These are phyloP conservation scores for Nephelium lappaceum DNA, from an alignment of 345 rosid genomes.

Conservation along the genomic window DNA sequence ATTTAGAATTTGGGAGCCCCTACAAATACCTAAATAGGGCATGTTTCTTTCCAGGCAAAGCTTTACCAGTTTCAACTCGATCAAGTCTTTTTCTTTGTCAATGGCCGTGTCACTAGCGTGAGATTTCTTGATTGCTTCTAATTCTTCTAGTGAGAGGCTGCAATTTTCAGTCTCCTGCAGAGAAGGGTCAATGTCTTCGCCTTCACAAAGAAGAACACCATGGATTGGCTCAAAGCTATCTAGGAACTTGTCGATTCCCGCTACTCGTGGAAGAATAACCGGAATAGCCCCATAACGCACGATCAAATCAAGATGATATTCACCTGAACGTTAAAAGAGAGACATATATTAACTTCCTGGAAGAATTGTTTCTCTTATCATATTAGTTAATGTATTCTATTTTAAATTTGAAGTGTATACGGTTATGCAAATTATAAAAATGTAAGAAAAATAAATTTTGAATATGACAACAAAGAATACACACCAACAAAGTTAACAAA, in stretches of 20 bases:
- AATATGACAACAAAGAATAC: background rate
- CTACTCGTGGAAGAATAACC: slow-evolving; percentile 76
- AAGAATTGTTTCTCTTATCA: too few relatives aligned
- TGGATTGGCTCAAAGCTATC: slow-evolving; percentile 92
- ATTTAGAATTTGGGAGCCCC: slow-evolving; percentile 81
- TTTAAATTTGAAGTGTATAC: too few relatives aligned
- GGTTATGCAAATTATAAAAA: too few relatives aligned
- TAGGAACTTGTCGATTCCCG: slow-evolving; percentile 67
- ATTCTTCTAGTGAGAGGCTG: slow-evolving; percentile 55
- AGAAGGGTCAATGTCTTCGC: slow-evolving; percentile 85
- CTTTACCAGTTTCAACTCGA: slow-evolving; percentile 68
- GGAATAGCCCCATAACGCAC: slow-evolving; percentile 81
- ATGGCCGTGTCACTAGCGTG: slow-evolving; percentile 70
- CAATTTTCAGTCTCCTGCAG: slow-evolving; percentile 48
- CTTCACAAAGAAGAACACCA: slow-evolving; percentile 92
- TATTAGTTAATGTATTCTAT: too few relatives aligned
- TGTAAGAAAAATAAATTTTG: background rate
- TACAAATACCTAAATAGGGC: slow-evolving; percentile 83
- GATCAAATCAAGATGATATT: slow-evolving; percentile 46
- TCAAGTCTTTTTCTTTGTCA: slow-evolving; percentile 71
- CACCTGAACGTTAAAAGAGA: slow-evolving; percentile 16
- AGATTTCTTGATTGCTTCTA: slow-evolving; percentile 60
- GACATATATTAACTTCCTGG: too few relatives aligned
- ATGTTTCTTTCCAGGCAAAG: slow-evolving; percentile 84
- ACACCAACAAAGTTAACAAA: slow-evolving; percentile 33